These are phyloP conservation scores for Plasmopara muralis DNA, from an alignment of 352 stramenopile species.

Conservation along the genomic window DNA sequence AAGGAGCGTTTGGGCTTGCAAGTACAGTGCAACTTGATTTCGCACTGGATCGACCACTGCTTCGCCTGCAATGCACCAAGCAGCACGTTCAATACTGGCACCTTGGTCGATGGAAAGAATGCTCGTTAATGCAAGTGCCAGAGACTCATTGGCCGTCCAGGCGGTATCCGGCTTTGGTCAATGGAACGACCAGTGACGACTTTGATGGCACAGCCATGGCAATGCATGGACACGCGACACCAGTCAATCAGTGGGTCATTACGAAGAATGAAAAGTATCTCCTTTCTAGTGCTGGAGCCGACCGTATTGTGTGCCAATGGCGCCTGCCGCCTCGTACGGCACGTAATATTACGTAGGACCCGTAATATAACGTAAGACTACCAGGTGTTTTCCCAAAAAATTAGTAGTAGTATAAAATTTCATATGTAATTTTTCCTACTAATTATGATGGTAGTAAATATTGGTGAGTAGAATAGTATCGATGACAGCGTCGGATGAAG, in stretches of 20 bases:
- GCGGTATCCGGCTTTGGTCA: constrained; percentile 13
- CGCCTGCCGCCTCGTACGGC: constrained; percentile 9
- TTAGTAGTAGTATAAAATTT: too few relatives aligned
- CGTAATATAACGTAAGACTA: not conserved
- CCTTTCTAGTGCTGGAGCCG: constrained; percentile 60
- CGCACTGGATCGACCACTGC: constrained; percentile 36
- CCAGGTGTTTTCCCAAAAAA: not conserved
- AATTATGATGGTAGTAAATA: too few relatives aligned
- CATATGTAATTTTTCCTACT: too few relatives aligned
- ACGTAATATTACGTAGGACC: not conserved
- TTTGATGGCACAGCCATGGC: constrained; percentile 23
- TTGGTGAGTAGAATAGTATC: not conserved
- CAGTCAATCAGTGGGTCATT: constrained; percentile 67
- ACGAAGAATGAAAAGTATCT: constrained; percentile 60
- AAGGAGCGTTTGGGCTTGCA: constrained; percentile 26
- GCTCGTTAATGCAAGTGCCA: constrained; percentile 7
- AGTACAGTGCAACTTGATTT: constrained; percentile 67
- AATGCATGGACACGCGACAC: constrained; percentile 49
- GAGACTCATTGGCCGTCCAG: constrained; percentile 18
- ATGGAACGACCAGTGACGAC: constrained; percentile 12
- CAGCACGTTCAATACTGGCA: constrained; percentile 19
- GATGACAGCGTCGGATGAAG: constrained; percentile 18
- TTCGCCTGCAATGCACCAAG: constrained; percentile 26
- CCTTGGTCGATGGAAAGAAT: constrained; percentile 5
- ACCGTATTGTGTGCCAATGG: constrained; percentile 83